A percentile compares a stretch with the other conserved stretches of the same genome.
These are phyloP conservation scores for Chaetomium cochliodes DNA, from an alignment of 495 filamentous ascomycete species.

Conservation along the genomic window DNA sequence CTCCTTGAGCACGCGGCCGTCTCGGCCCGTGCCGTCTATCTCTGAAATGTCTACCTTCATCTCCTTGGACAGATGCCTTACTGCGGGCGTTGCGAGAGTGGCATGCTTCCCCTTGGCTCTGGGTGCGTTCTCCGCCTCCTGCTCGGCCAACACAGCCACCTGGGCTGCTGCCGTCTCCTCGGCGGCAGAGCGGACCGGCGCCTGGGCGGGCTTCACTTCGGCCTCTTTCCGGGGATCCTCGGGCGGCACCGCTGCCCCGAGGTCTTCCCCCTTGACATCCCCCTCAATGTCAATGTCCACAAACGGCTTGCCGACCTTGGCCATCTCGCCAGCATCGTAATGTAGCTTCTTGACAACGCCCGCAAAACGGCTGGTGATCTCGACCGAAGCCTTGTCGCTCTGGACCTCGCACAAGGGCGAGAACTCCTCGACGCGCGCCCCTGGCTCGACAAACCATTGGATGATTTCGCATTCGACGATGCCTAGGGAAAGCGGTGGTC, in stretches of 20 bases:
- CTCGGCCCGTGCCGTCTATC: constrained; percentile 81
- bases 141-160: constrained; percentile 2
- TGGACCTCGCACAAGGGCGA: constrained; percentile 97
- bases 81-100: constrained; percentile 84
- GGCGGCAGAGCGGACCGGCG: constrained; percentile 7
- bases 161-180: constrained; percentile 19
- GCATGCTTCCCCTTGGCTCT: constrained; percentile 54
- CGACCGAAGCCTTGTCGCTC: constrained; percentile 96
- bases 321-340: constrained; percentile 94
- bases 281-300: constrained; percentile 72
- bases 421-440: constrained; percentile 95
- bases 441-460: constrained; percentile 98
- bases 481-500: constrained; percentile 51
- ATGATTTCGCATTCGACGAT: constrained; percentile 98
- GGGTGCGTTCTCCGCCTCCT: constrained; percentile 3
- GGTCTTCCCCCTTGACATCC: constrained; percentile 48
- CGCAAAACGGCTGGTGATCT: constrained; percentile 94
- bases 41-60: constrained; percentile 71
- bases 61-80: constrained; percentile 81
- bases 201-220: neutral
- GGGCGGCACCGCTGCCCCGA: neutral
- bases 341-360: constrained; percentile 95
- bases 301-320: constrained; percentile 84
- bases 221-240: neutral
- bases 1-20: constrained; percentile 88